phyloP scores from a whole-genome alignment of 257 asterid genomes.

The Nicotiana undulata region DNA sequence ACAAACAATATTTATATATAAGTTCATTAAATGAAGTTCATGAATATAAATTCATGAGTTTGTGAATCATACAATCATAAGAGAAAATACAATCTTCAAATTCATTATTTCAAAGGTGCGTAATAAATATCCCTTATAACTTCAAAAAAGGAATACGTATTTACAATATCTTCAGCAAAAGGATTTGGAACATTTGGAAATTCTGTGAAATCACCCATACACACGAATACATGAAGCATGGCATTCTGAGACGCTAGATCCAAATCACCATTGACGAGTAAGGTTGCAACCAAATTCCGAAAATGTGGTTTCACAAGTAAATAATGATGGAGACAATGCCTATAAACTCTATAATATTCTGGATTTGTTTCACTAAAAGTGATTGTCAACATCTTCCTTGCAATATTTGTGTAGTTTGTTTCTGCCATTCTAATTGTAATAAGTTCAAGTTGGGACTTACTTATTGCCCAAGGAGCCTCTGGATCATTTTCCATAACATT shows the following conservation, averaged over 20 bases:
- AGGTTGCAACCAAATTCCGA: background rate
- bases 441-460: background rate
- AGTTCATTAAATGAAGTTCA: too few relatives aligned
- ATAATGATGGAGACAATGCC: background rate
- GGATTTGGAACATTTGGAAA: background rate
- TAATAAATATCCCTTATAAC: background rate
- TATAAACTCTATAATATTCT: background rate
- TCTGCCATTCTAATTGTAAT: background rate
- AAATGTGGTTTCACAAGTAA: background rate
- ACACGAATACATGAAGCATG: background rate
- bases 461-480: background rate
- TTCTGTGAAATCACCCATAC: background rate
- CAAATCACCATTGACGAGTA: background rate
- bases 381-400: background rate
- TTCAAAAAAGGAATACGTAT: background rate
- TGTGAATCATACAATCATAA: background rate
- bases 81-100: background rate
- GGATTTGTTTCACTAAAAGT: background rate
- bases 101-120: background rate
- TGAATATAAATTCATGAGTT: too few relatives aligned
- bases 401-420: background rate
- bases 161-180: background rate
- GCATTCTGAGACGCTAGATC: background rate
- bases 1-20: too few relatives aligned
- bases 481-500: background rate